Conservation (phyloP, 345 rosid genomes). For the Pelargonium nanum region DNA sequence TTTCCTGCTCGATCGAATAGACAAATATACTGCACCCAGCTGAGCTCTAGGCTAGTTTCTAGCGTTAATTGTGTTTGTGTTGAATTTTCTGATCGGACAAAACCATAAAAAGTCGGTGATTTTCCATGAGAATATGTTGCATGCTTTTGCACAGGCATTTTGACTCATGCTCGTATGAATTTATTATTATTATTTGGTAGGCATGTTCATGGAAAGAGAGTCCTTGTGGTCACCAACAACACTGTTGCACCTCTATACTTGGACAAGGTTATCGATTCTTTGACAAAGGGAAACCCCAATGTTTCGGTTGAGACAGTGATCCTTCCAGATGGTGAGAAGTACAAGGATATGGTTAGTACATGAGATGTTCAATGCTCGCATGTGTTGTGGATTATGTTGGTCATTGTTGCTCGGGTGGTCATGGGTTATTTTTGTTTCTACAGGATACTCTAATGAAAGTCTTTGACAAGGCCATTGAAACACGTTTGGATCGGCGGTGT, state of each 20-base stretch:
- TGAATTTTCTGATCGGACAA: background rate
- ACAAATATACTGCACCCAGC: too few relatives aligned
- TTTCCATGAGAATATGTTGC: background rate
- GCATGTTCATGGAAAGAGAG: constrained; percentile 92
- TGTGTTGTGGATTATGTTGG: background rate
- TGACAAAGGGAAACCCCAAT: constrained; percentile 72
- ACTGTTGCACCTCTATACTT: constrained; percentile 67
- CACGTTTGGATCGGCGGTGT: constrained; percentile 65
- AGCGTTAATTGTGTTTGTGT: background rate
- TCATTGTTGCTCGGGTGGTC: background rate
- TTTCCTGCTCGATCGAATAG: too few relatives aligned
- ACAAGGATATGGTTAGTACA: constrained; percentile 65
- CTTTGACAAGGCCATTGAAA: constrained; percentile 89
- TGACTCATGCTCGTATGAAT: background rate
- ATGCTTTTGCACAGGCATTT: background rate
- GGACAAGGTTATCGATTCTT: constrained; percentile 66
- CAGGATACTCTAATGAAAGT: constrained; percentile 85
- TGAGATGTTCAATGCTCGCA: background rate
- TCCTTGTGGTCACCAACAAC: constrained; percentile 80
- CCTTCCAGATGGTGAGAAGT: constrained; percentile 90
- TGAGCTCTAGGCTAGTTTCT: too few relatives aligned
- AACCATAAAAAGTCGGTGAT: background rate
- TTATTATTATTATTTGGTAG: constrained; percentile 19
- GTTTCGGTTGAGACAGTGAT: constrained; percentile 73
- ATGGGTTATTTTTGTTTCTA: background rate